Base-by-base conservation (phyloP, 1,139 yeast genomes). In the Sugiyamaella castrensis region DNA sequence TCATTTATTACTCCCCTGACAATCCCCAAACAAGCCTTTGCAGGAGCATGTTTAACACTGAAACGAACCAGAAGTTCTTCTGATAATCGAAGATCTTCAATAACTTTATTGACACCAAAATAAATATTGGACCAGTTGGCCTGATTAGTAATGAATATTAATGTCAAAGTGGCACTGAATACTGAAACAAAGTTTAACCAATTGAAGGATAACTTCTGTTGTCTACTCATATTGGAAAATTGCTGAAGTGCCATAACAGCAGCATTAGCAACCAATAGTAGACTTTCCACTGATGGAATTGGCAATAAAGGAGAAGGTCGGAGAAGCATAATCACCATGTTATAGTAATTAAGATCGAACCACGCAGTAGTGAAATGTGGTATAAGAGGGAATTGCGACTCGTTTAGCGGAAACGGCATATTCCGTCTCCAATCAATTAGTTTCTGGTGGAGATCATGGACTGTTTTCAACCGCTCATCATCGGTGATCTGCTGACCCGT, bases 301-400 rank as follows among this genome's bases (percentile, higher is more conserved):
- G 63, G 61, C 42, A 53, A 53, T 7, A 55, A 37, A 10, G 64
- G 63, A 12, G 63, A 58, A 1, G 63, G 64, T 8, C 64, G 50
- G 48, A 55, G 60, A 2, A 60, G 51, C 50, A 60, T 51, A 37
- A 60, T 54, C 15, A 58, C 52, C 39, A 56, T 45, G 29, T 58
- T 58, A 43, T 60, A 57, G 38, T 60, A 59, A 34, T 60, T 61
- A 26, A 60, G 49, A 45, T 60, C 63, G 30, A 58, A 53, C 56
- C 63, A 56, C 11, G 57, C 56, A 10, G 55, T 52, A n/a, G 57
- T 52, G 9, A 56, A 45, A 29, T 56, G 59, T 2, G 59, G 59
- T n/a, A 55, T 47, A 9, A 47, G 41, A 9, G 57, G 43, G 46
- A 50, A 55, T 33, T 38, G 60, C 12, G 49, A 55, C 50, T 45